These are phyloP conservation scores for Papiliotrema terrestris DNA, from an alignment of 1,284 basidiomycete genomes.

Conservation along the genomic window DNA sequence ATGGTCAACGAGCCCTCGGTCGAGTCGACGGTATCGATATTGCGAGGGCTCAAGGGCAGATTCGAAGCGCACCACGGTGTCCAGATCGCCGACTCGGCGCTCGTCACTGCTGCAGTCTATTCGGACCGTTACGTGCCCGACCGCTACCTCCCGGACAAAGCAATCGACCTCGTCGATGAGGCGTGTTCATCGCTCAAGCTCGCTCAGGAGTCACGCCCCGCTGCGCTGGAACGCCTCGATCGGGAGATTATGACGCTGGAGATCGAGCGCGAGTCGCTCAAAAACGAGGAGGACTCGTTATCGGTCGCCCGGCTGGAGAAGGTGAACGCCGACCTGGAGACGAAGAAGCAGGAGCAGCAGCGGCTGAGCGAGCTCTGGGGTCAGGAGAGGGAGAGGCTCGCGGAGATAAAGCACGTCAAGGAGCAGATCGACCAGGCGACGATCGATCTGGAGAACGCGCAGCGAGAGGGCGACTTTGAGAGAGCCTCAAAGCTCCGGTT, in stretches of 20 bases:
- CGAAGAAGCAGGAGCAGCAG: slow-evolving; percentile 61
- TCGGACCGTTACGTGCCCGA: slow-evolving; percentile 78
- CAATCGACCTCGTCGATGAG: slow-evolving; percentile 80
- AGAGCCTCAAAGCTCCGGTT: slow-evolving; percentile 76
- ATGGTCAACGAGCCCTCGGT: slow-evolving; percentile 82
- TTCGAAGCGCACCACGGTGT: slow-evolving; percentile 91
- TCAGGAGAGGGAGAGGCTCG: slow-evolving; percentile 68
- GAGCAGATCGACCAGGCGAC: slow-evolving; percentile 74
- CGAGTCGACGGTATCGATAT: slow-evolving; percentile 79
- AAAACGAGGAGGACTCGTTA: slow-evolving; percentile 81
- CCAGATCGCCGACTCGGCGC: slow-evolving; percentile 77
- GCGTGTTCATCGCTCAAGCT: slow-evolving; percentile 82
- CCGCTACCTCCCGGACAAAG: slow-evolving; percentile 83
- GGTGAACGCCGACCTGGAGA: slow-evolving; percentile 62
- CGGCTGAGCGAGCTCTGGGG: slow-evolving; percentile 69
- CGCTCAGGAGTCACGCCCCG: slow-evolving; percentile 86
- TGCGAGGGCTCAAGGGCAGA: slow-evolving; percentile 76
- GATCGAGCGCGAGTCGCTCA: slow-evolving; percentile 85
- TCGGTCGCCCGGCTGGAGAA: slow-evolving; percentile 66
- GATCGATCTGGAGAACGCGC: slow-evolving; percentile 79
- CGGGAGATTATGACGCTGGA: slow-evolving; percentile 79
- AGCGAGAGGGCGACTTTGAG: slow-evolving; percentile 79
- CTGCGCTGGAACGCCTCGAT: slow-evolving; percentile 76
- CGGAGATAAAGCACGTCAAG: slow-evolving; percentile 74
- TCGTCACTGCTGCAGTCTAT: slow-evolving; percentile 82